Evolutionary conservation across 2,329 filamentous ascomycete genomes (phyloP).

Genomic region (Endothia cerciana): DNA sequence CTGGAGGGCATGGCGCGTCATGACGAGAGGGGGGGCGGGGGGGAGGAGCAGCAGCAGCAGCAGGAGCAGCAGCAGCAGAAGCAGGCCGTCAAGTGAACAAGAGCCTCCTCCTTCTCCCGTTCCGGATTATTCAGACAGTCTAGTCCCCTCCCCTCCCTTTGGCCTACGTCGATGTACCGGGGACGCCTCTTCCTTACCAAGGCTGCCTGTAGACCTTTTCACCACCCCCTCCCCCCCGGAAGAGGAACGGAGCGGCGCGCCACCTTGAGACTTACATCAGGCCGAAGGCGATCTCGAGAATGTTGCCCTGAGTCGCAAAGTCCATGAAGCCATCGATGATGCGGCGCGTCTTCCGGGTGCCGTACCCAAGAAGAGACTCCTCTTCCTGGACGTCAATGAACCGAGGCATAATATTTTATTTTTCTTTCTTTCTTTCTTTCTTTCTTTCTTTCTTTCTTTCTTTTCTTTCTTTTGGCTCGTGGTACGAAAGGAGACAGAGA

Average conservation of each 20-base stretch:
- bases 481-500: background rate
- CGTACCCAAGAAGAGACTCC: constrained; percentile 50
- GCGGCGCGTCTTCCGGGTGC: constrained; percentile 52
- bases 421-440: no score
- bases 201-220: background rate
- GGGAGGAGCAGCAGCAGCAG: no score
- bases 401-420: constrained; percentile 35
- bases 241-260: constrained; percentile 15
- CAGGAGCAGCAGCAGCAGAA: no score
- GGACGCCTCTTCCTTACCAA: background rate
- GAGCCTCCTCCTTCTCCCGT: no score
- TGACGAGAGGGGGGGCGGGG: background rate
- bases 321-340: constrained; percentile 69
- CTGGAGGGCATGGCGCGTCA: background rate
- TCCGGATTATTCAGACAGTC: no score
- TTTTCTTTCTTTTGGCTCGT: no score
- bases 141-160: background rate
- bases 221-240: background rate
- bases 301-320: constrained; percentile 75
- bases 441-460: no score
- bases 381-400: constrained; percentile 39
- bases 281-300: constrained; percentile 75
- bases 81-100: no score
- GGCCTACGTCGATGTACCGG: no score
- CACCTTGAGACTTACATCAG: constrained; percentile 60